Base-by-base conservation (phyloP, 768 basidiomycete species). In the Leccinum aurantiacum region DNA sequence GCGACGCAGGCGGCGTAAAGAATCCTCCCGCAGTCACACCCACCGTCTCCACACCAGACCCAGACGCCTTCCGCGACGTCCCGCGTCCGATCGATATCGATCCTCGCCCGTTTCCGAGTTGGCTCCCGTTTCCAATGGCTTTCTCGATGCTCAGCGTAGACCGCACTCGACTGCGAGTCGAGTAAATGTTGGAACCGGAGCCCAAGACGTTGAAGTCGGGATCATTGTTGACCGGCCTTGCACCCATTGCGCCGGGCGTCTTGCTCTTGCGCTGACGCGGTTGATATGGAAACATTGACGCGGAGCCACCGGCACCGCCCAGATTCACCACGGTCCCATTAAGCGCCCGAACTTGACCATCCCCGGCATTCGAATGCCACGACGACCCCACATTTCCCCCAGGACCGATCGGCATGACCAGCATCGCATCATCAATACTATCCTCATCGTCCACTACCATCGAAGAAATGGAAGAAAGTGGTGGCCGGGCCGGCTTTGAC, bases 11-110 rank as follows among this genome's bases (percentile, higher is more conserved):
- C 4, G 89, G 78, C 13, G 80, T 76, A 71, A 93, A 93, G 70
- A 93, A 93, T 0, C 91, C 92, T 22, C 80, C 80, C 35, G 90
- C 91, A 33, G 88, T 91, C 50, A 93, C 79, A 17, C 90, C 81
- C 49, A 88, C 70, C 27, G 90, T 87, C 75, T 90, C 88, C 58
- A 93, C 91, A 31, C 84, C 88, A 22, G 89, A 84, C 15, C 88
- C 91, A 55, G 80, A 79, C 48, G 82, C 74, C 77, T 91, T 91
- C 64, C 74, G 67, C 67, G 77, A 81, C 61, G 84, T 84, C 19
- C 84, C 86, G 38, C 84, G 75, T 56, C 89, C 88, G 58, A 90
- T 71, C 14, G 85, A 77, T 60, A 90, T 87, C n/a, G 86, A 84
- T 9, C 87, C 84, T 68, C 77, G 78, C 59, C 78, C 64, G 10